phyloP scores from a whole-genome alignment of 768 basidiomycete genomes.

The Lentinula sp. region DNA sequence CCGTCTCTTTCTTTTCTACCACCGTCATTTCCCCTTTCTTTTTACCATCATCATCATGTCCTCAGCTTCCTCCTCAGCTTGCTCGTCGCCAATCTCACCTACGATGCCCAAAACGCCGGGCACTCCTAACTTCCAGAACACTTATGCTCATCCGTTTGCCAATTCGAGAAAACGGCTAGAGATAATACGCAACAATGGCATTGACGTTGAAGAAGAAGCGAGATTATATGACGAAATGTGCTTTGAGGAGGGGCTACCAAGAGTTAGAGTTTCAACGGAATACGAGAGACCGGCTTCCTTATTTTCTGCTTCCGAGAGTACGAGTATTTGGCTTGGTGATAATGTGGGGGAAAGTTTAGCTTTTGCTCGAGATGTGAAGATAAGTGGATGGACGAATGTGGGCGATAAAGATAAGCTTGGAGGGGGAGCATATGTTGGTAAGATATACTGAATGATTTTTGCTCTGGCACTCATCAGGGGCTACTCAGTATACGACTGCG shows the following conservation, averaged over 20 bases:
- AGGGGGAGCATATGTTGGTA: slow-evolving; percentile 56
- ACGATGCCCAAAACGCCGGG: slow-evolving; percentile 5
- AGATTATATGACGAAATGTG: slow-evolving; percentile 61
- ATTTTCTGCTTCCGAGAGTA: slow-evolving; percentile 39
- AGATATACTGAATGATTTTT: slow-evolving; percentile 14
- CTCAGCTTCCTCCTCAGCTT: slow-evolving; percentile 1
- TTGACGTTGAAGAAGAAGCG: slow-evolving; percentile 66
- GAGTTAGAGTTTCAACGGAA: background rate
- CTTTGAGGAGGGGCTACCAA: slow-evolving; percentile 26
- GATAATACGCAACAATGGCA: slow-evolving; percentile 48
- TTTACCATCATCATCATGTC: slow-evolving; percentile 1
- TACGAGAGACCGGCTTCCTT: slow-evolving; percentile 28
- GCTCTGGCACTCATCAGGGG: background rate
- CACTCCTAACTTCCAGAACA: background rate
- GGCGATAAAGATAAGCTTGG: slow-evolving; percentile 52
- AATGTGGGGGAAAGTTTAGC: slow-evolving; percentile 44
- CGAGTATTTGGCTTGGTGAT: slow-evolving; percentile 62
- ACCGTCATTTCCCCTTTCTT: background rate
- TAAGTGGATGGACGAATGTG: slow-evolving; percentile 68
- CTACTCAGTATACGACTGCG: slow-evolving; percentile 58
- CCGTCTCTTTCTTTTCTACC: background rate
- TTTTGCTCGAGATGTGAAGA: slow-evolving; percentile 61
- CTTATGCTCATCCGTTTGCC: background rate
- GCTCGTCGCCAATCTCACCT: slow-evolving; percentile 1
- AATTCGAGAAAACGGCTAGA: slow-evolving; percentile 36